A percentile compares a stretch with the other conserved stretches of the same genome.
Conservation (phyloP, 306 rosid species). For the Alnus glutinosa region DNA sequence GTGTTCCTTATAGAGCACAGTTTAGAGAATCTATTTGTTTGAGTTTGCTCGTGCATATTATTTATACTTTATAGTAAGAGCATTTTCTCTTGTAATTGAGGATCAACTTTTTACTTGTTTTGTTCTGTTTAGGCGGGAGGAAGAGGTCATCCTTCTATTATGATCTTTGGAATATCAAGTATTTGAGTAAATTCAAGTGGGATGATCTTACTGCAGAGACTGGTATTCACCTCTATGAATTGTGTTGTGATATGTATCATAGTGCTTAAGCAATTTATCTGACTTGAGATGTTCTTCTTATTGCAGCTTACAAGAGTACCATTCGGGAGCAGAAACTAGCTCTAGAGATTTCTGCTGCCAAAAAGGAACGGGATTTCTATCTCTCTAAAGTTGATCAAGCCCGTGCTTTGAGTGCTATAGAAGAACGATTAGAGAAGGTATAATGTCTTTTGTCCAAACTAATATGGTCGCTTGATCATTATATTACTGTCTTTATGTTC, state of each 20-base stretch:
- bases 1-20: neutral
- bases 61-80: neutral
- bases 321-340: slow-evolving; percentile 78
- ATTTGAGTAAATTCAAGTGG: slow-evolving; percentile 95
- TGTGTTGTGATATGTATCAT: slow-evolving; percentile 2
- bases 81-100: slow-evolving; percentile 17
- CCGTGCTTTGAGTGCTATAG: slow-evolving; percentile 71
- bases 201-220: slow-evolving; percentile 85
- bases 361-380: slow-evolving; percentile 82
- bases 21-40: neutral
- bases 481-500: neutral
- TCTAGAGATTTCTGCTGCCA: slow-evolving; percentile 80
- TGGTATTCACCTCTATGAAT: slow-evolving; percentile 47
- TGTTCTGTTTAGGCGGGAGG: slow-evolving; percentile 67
- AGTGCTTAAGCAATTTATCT: slow-evolving; percentile 26
- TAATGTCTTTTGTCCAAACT: slow-evolving; percentile 5
- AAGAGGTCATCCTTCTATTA: slow-evolving; percentile 77
- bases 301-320: slow-evolving; percentile 73
- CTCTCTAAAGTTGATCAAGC: slow-evolving; percentile 67
- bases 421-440: slow-evolving; percentile 82
- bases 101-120: slow-evolving; percentile 9
- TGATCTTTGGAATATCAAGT: slow-evolving; percentile 96
- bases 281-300: slow-evolving; percentile 13
- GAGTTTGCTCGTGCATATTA: neutral
- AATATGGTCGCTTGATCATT: slow-evolving; percentile 7